Base-by-base conservation (phyloP, 192 early-diverging fungal species). In the Tieghemiomyces parasiticus region DNA sequence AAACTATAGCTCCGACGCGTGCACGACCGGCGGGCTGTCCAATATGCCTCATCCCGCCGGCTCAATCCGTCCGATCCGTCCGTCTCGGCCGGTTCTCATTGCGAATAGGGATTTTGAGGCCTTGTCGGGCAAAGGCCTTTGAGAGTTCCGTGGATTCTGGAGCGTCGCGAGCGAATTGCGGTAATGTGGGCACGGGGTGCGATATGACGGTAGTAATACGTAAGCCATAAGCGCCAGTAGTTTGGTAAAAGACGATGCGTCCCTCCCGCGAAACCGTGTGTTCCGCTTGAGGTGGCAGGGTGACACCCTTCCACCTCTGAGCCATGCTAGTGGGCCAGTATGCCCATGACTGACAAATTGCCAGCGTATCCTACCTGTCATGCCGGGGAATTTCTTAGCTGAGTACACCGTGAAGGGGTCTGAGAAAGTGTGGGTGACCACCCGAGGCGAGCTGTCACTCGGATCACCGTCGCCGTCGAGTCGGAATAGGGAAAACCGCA, bases 331-430 rank as follows among this genome's bases (percentile, higher is more conserved):
- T 12, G 38, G 38, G 9, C 6, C 9, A 44, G 3, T 4, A 20
- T 4, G 28, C 19, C 24, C 0, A 42, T 50, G 32, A 50, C n/a
- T 3, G 24, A 4, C 9, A 25, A 35, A 4, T 2, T 16, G 10
- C 14, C 46, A 48, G 35, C 22, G 0, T 30, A 10, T 35, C 60
- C 52, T 76, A 87, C 85, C 85, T 63, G 82, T 89, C 87, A 89
- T 89, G 51, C 87, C 87, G 0, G 87, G 87, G 60, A 86, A 89
- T 59, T 85, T 86, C 70, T 89, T 89, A 24, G 83, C 82, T 9
- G 87, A 89, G 61, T 78, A 89, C 38, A 89, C 87, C 25, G 82
- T 85, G 58, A 89, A 89, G 19, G 78, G 75, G 22, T 85, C 75
- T 2, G 83, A 83, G 61, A 72, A 79, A 2, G 73, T 69, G 44